phyloP scores from a whole-genome alignment of 495 filamentous ascomycete species.

The Talaromyces trachyspermus region DNA sequence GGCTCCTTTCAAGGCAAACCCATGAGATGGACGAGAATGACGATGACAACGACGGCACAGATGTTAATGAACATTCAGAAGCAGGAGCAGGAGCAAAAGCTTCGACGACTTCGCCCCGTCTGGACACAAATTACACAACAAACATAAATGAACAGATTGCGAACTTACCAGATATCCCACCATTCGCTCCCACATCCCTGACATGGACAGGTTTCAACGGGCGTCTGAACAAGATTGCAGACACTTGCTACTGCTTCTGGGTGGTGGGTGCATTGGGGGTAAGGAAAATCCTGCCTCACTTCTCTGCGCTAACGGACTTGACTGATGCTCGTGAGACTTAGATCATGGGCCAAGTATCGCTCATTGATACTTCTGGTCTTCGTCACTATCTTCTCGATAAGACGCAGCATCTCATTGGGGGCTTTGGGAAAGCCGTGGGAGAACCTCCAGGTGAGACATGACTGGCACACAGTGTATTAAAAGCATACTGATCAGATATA shows the following conservation, averaged over 20 bases:
- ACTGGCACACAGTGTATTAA: too few relatives aligned
- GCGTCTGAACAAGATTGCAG: slow-evolving; percentile 76
- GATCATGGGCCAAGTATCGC: slow-evolving; percentile 55
- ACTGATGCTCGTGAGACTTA: slow-evolving; percentile 16
- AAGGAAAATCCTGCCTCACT: too few relatives aligned
- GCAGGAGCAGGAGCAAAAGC: neutral
- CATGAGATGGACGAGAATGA: slow-evolving; percentile 43
- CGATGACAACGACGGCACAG: slow-evolving; percentile 41
- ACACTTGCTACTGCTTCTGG: slow-evolving; percentile 97
- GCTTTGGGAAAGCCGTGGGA: slow-evolving; percentile 78
- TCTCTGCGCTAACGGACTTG: neutral
- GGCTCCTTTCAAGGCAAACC: slow-evolving; percentile 68
- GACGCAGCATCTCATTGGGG: slow-evolving; percentile 86
- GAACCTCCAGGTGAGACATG: slow-evolving; percentile 56
- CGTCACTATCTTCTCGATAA: slow-evolving; percentile 75
- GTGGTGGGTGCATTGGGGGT: slow-evolving; percentile 62
- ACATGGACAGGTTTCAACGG: slow-evolving; percentile 73
- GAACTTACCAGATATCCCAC: slow-evolving; percentile 27
- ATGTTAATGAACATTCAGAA: slow-evolving; percentile 25
- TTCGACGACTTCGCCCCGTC: neutral
- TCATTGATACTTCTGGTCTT: slow-evolving; percentile 54
- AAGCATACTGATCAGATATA: too few relatives aligned
- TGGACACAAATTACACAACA: neutral
- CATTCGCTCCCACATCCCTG: slow-evolving; percentile 26
- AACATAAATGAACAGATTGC: slow-evolving; percentile 20